phyloP scores from a whole-genome alignment of 768 basidiomycete genomes.

The Hemileccinum rubropunctum region DNA sequence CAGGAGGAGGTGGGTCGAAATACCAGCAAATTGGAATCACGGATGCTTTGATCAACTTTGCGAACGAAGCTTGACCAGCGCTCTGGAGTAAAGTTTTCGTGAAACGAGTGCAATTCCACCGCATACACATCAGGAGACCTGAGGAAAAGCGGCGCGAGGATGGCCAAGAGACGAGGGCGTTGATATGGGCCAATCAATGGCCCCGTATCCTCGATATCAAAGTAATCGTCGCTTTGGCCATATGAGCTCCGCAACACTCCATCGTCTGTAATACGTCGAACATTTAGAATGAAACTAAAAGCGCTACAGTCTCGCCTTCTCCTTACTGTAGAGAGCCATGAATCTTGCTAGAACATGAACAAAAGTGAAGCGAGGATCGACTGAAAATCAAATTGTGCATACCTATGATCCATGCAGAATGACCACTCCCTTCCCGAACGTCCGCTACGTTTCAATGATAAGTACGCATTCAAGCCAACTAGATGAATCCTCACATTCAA shows the following conservation, averaged over 20 bases:
- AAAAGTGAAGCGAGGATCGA: slow-evolving; percentile 2
- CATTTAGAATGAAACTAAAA: background rate
- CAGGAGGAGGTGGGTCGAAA: background rate
- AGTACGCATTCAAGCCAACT: background rate
- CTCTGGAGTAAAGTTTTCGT: slow-evolving; percentile 23
- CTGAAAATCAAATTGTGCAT: background rate
- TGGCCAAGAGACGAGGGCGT: slow-evolving; percentile 17
- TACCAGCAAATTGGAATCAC: slow-evolving; percentile 32
- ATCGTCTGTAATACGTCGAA: slow-evolving; percentile 15
- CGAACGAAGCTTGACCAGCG: slow-evolving; percentile 30
- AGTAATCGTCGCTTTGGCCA: slow-evolving; percentile 31
- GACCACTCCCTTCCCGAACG: slow-evolving; percentile 3
- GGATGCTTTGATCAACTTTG: slow-evolving; percentile 31
- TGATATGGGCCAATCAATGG: slow-evolving; percentile 13
- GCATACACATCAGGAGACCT: slow-evolving; percentile 28
- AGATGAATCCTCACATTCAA: slow-evolving; percentile 15
- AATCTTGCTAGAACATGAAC: slow-evolving; percentile 20
- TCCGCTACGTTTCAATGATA: slow-evolving; percentile 6
- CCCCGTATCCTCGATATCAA: slow-evolving; percentile 26
- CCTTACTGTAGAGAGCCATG: slow-evolving; percentile 30
- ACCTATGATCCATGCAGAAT: slow-evolving; percentile 29
- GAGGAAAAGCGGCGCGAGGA: slow-evolving; percentile 24
- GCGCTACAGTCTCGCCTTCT: background rate
- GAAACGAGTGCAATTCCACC: slow-evolving; percentile 27
- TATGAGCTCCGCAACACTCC: slow-evolving; percentile 29